phyloP scores from a whole-genome alignment of 805 yeast genomes.

The Metschnikowia noctiluminum region DNA sequence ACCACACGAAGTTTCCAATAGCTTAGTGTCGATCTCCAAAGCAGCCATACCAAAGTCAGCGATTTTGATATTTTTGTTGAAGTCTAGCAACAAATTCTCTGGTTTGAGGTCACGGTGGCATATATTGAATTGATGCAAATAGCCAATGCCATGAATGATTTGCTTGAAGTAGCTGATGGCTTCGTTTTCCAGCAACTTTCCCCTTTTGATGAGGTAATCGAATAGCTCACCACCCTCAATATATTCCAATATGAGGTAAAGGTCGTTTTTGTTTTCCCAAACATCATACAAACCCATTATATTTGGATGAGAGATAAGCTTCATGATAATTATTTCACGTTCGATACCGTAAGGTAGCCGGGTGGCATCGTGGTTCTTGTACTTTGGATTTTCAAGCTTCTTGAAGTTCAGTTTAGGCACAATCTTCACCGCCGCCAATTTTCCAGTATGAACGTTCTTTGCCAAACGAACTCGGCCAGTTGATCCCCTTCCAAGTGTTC shows the following conservation, averaged over 20 bases:
- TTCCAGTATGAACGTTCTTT: slow-evolving; percentile 76
- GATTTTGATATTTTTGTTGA: slow-evolving; percentile 83
- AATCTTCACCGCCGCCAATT: slow-evolving; percentile 93
- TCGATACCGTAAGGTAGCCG: slow-evolving; percentile 79
- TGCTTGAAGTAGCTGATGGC: slow-evolving; percentile 89
- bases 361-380: slow-evolving; percentile 43
- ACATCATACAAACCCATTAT: slow-evolving; percentile 78
- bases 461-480: slow-evolving; percentile 95
- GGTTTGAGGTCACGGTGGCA: slow-evolving; percentile 88
- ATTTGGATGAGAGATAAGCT: slow-evolving; percentile 71
- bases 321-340: slow-evolving; percentile 83
- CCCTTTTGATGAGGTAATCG: slow-evolving; percentile 84
- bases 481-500: slow-evolving; percentile 94
- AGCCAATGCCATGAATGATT: slow-evolving; percentile 76
- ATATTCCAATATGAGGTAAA: slow-evolving; percentile 87
- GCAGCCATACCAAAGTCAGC: slow-evolving; percentile 99
- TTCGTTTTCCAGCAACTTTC: slow-evolving; percentile 83
- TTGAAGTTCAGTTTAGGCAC: slow-evolving; percentile 81
- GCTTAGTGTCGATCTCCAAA: slow-evolving; percentile 72
- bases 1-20: slow-evolving; percentile 94
- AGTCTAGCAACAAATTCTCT: slow-evolving; percentile 75
- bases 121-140: slow-evolving; percentile 82
- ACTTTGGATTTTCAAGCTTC: slow-evolving; percentile 45
- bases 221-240: slow-evolving; percentile 97
- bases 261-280: slow-evolving; percentile 81